phyloP scores from a whole-genome alignment of 805 yeast species.

The Wickerhamomyces chambardii region DNA sequence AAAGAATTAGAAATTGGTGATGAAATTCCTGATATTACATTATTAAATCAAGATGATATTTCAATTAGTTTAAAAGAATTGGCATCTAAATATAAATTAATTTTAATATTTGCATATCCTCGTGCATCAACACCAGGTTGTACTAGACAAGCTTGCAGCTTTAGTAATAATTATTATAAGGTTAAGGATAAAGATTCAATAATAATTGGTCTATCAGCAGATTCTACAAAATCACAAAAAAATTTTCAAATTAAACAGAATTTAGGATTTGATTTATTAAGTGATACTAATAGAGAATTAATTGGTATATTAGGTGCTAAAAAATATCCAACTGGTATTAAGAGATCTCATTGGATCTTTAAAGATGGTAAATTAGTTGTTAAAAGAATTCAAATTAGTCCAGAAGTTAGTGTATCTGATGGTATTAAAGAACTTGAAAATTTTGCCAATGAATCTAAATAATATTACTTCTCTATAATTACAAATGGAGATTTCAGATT shows the following conservation, averaged over 20 bases:
- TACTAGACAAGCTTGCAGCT: conserved; percentile 90
- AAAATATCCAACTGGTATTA: conserved; percentile 66
- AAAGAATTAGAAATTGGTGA: conserved; percentile 44
- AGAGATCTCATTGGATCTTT: conserved; percentile 91
- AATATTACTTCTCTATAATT: no score
- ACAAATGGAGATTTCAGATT: no score
- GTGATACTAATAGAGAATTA: conserved; percentile 66
- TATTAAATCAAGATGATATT: conserved; percentile 64
- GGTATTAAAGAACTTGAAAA: conserved; percentile 43
- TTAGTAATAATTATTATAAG: conserved; percentile 53
- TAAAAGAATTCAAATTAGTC: conserved; percentile 31
- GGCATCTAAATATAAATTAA: conserved; percentile 30
- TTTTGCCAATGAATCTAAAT: no score
- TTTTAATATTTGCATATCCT: conserved; percentile 73
- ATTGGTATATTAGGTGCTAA: conserved; percentile 77
- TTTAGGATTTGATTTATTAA: conserved; percentile 63
- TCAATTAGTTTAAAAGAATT: conserved; percentile 39
- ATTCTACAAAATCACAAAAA: conserved; percentile 69
- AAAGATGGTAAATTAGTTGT: conserved; percentile 57
- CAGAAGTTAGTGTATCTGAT: conserved; percentile 48
- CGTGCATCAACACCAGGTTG: conserved; percentile 95
- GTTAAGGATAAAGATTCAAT: conserved; percentile 46
- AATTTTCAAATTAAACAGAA: conserved; percentile 65
- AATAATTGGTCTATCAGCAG: conserved; percentile 80
- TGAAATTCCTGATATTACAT: conserved; percentile 51